Conservation (phyloP, 345 rosid species). For the Reutealis trisperma region DNA sequence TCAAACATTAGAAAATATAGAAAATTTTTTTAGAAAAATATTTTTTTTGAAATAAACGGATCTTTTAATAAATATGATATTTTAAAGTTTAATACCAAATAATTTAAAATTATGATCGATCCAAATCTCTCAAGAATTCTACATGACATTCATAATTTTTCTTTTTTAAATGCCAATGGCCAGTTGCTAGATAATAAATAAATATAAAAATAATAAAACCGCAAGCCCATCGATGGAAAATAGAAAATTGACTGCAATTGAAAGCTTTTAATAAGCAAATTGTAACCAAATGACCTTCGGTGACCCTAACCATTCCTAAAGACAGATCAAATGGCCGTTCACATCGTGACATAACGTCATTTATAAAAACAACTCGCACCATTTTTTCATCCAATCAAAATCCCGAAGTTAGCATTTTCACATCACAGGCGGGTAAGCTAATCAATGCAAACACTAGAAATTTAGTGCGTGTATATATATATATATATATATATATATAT, state of each 20-base stretch:
- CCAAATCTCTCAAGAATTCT: too few relatives aligned
- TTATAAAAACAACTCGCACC: neutral
- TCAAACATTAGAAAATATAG: too few relatives aligned
- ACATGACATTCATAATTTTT: too few relatives aligned
- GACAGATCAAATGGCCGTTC: conserved; percentile 17
- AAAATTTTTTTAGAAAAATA: too few relatives aligned
- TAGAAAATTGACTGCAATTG: neutral
- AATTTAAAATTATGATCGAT: too few relatives aligned
- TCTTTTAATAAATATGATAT: too few relatives aligned
- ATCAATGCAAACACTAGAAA: neutral
- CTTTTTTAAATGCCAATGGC: too few relatives aligned
- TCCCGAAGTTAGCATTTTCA: neutral
- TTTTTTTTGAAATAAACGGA: too few relatives aligned
- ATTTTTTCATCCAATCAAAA: neutral
- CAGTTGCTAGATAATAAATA: neutral
- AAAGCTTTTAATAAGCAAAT: neutral
- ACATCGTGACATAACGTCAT: neutral
- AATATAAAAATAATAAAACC: neutral
- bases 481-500: too few relatives aligned
- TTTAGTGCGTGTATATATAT: neutral
- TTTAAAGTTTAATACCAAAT: too few relatives aligned
- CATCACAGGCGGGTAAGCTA: neutral
- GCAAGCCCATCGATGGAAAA: neutral
- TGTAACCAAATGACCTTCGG: neutral
- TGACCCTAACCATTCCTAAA: neutral